Conservation (phyloP, 2,329 filamentous ascomycete species). For the Hymenoscyphus occultus region DNA sequence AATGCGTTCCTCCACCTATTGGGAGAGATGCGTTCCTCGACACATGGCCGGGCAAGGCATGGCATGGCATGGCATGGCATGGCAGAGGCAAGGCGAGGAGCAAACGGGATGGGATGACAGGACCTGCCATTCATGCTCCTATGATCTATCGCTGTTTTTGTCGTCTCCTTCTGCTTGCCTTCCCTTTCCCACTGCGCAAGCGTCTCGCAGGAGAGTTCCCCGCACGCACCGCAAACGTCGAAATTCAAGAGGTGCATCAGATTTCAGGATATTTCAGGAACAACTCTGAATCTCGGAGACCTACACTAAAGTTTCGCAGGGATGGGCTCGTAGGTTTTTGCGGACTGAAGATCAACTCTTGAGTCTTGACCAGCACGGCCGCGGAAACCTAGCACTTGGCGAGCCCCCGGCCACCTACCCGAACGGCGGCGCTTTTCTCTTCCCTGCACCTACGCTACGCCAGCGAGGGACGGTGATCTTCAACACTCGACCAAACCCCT, state of each 20-base stretch:
- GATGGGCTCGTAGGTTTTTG: neutral
- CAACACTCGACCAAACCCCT: too few relatives aligned
- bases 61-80: neutral
- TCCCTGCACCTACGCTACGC: too few relatives aligned
- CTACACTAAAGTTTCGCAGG: slow-evolving; percentile 14
- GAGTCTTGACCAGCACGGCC: neutral
- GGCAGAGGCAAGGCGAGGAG: neutral
- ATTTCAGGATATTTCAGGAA: neutral
- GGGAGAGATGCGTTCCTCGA: neutral
- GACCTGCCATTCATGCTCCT: neutral
- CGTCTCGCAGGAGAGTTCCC: neutral
- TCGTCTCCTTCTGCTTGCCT: too few relatives aligned
- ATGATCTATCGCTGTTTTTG: neutral
- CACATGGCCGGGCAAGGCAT: neutral
- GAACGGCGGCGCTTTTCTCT: neutral
- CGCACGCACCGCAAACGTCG: slow-evolving; percentile 10
- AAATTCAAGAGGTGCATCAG: slow-evolving; percentile 9
- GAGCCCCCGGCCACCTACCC: neutral
- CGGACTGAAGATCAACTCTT: slow-evolving; percentile 22
- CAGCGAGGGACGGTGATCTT: too few relatives aligned
- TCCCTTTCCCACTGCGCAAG: neutral
- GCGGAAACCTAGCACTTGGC: neutral
- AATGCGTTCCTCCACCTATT: neutral
- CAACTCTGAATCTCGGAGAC: slow-evolving; percentile 24
- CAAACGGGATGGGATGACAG: neutral